These are phyloP conservation scores for Trichoderma atroviride DNA, from an alignment of 2,329 filamentous ascomycete genomes.

Conservation along the genomic window DNA sequence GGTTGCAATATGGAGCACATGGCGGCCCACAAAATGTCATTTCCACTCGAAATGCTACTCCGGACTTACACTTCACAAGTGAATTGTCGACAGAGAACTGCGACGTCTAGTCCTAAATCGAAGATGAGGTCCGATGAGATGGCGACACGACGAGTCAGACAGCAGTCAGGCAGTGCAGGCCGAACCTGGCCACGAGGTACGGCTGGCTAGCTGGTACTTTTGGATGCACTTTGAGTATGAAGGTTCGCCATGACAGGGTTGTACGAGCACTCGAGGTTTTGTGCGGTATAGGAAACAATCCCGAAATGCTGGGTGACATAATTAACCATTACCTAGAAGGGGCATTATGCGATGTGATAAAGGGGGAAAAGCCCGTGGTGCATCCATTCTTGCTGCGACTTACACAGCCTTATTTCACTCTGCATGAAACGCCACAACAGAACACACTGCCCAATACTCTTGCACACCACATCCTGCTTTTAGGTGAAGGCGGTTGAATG, in stretches of 20 bases:
- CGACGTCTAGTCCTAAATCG: background rate
- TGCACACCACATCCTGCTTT: background rate
- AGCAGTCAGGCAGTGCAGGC: conserved; percentile 5
- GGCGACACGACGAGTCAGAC: conserved; percentile 4
- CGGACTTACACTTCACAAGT: background rate
- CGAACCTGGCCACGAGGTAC: background rate
- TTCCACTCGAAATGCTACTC: background rate
- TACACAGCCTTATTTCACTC: conserved; percentile 7
- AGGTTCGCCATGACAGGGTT: background rate
- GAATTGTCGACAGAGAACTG: background rate
- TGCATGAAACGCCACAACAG: conserved; percentile 1
- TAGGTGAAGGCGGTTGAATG: background rate
- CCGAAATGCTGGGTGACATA: background rate
- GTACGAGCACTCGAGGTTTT: background rate
- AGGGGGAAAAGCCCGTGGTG: background rate
- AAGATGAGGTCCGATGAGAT: background rate
- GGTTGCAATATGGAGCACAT: background rate
- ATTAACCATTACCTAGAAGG: background rate
- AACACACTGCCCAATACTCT: background rate
- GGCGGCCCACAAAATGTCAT: background rate
- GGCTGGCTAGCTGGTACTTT: background rate
- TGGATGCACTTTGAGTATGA: background rate
- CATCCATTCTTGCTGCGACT: background rate
- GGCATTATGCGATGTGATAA: background rate
- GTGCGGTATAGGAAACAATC: background rate